These are phyloP conservation scores for Coleophoma cylindrospora DNA, from an alignment of 2,329 filamentous ascomycete genomes.

Conservation along the genomic window DNA sequence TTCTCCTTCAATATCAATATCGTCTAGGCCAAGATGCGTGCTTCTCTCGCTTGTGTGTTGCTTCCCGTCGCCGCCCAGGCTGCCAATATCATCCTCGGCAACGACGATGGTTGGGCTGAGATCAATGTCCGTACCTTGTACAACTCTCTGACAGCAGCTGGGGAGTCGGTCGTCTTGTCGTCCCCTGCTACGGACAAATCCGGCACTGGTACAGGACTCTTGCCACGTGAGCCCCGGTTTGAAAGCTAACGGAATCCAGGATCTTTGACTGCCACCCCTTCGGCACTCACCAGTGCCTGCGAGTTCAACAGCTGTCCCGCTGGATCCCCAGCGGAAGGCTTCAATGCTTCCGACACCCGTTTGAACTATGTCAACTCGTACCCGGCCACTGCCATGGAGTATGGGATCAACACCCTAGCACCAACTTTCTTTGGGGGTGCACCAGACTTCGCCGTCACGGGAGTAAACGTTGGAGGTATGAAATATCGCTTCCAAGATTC, in stretches of 20 bases:
- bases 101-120: conserved; percentile 73
- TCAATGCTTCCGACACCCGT: conserved; percentile 49
- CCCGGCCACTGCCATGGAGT: conserved; percentile 59
- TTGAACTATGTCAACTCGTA: conserved; percentile 71
- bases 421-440: conserved; percentile 46
- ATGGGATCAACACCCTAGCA: conserved; percentile 53
- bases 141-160: conserved; percentile 45
- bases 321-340: conserved; percentile 49
- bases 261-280: conserved; percentile 44
- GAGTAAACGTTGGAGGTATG: conserved; percentile 50
- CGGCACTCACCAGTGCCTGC: conserved; percentile 44
- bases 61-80: conserved; percentile 21
- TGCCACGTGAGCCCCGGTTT: background rate
- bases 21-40: background rate
- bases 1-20: too few species aligned
- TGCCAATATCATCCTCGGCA: conserved; percentile 57
- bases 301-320: conserved; percentile 57
- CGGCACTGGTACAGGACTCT: conserved; percentile 43
- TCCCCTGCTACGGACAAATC: conserved; percentile 63
- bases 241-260: conserved; percentile 33
- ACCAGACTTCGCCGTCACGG: conserved; percentile 60
- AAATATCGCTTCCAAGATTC: background rate
- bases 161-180: conserved; percentile 59
- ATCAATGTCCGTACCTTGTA: conserved; percentile 58
- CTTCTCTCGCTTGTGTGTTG: conserved; percentile 1